phyloP scores from a whole-genome alignment of 345 rosid species.

The Euphorbia lathyris region DNA sequence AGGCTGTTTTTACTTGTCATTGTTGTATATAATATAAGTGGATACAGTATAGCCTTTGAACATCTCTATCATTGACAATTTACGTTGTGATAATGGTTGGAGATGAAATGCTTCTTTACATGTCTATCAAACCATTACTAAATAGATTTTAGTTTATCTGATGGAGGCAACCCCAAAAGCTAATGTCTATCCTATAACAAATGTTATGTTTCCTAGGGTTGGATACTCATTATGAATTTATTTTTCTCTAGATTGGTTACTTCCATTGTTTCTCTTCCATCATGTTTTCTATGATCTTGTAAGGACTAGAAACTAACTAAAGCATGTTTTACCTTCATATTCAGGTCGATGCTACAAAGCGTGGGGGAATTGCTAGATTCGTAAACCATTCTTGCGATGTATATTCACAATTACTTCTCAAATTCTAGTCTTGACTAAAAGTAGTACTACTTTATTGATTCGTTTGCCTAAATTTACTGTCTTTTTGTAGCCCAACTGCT shows the following conservation, averaged over 20 bases:
- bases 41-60: not conserved
- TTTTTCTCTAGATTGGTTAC: not conserved
- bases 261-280: not conserved
- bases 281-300: not conserved
- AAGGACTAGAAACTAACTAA: constrained; percentile 4
- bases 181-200: not conserved
- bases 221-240: not conserved
- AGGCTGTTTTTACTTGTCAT: not conserved
- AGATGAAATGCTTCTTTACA: not conserved
- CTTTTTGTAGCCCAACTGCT: constrained; percentile 86
- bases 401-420: constrained; percentile 20
- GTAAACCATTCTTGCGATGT: constrained; percentile 99
- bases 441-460: constrained; percentile 14
- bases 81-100: not conserved
- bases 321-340: constrained; percentile 16
- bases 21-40: not conserved
- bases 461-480: constrained; percentile 23
- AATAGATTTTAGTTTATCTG: too few species aligned
- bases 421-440: constrained; percentile 15
- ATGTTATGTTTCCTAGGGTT: not conserved
- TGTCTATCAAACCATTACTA: too few species aligned
- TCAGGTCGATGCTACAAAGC: constrained; percentile 97
- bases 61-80: not conserved
- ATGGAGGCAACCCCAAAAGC: not conserved
- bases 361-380: constrained; percentile 98